Percentiles rank a stretch among this genome's conserved stretches.
These are phyloP conservation scores for Vairimorpha ceranae DNA, from an alignment of 371 early-diverging fungal species.

Conservation along the genomic window DNA sequence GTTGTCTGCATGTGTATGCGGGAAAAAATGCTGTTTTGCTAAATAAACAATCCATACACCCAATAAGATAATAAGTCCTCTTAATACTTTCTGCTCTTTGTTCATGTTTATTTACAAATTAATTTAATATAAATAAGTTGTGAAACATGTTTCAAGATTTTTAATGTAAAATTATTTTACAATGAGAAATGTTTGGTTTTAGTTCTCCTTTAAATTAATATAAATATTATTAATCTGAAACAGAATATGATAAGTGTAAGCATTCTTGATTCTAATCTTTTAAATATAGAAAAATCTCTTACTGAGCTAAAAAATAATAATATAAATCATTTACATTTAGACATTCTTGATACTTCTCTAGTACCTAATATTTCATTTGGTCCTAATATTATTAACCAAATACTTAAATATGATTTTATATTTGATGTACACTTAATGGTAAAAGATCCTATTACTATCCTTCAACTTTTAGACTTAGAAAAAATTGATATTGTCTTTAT, in stretches of 20 bases:
- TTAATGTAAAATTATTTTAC: not conserved
- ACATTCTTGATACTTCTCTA: constrained; percentile 58
- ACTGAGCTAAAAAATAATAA: constrained; percentile 33
- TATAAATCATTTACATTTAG: constrained; percentile 52
- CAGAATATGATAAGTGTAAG: constrained; percentile 1
- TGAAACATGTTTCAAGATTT: not conserved
- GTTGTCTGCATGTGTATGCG: not conserved
- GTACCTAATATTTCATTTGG: constrained; percentile 58
- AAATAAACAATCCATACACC: constrained; percentile 32
- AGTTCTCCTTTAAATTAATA: not conserved
- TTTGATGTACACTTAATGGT: constrained; percentile 62
- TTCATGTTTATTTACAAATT: constrained; percentile 57
- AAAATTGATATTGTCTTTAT: constrained; percentile 40
- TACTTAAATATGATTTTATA: constrained; percentile 45
- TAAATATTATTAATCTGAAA: not conserved
- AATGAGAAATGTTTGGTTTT: not conserved
- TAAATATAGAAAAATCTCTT: constrained; percentile 39
- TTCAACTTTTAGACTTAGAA: constrained; percentile 38
- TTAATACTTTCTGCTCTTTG: constrained; percentile 35
- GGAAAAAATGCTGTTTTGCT: constrained; percentile 24
- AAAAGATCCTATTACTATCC: constrained; percentile 40
- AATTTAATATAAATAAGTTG: not conserved
- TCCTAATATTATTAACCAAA: constrained; percentile 46
- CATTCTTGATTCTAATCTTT: constrained; percentile 1
- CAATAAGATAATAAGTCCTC: constrained; percentile 14